These are phyloP conservation scores for Daphne laureola DNA, from an alignment of 441 rosid species.

Conservation along the genomic window DNA sequence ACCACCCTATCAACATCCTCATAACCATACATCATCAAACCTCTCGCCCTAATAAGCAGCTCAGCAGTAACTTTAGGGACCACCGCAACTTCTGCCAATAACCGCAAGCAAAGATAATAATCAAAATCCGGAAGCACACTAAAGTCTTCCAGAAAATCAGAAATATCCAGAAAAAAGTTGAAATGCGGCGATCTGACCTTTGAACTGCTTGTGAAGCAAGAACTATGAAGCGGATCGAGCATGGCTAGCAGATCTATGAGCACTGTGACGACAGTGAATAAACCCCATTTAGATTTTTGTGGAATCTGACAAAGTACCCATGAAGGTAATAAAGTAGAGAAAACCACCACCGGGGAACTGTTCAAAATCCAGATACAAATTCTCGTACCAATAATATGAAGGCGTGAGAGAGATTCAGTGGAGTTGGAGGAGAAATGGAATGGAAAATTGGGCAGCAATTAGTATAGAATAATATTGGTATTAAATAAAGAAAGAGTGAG, in stretches of 20 bases:
- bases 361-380: slow-evolving; percentile 15
- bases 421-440: slow-evolving; percentile 12
- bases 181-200: slow-evolving; percentile 69
- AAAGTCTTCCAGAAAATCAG: slow-evolving; percentile 2
- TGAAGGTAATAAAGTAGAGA: slow-evolving; percentile 25
- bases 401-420: slow-evolving; percentile 10
- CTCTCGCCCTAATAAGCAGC: slow-evolving; percentile 27
- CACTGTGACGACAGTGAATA: slow-evolving; percentile 33
- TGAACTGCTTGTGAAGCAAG: slow-evolving; percentile 23
- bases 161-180: slow-evolving; percentile 13
- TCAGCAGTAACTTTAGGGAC: slow-evolving; percentile 11
- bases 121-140: slow-evolving; percentile 7
- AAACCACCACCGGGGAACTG: slow-evolving; percentile 35
- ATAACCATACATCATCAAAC: slow-evolving; percentile 53
- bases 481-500: slow-evolving; percentile 10
- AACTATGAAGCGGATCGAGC: slow-evolving; percentile 48
- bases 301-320: slow-evolving; percentile 66
- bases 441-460: slow-evolving; percentile 18
- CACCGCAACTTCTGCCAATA: slow-evolving; percentile 18
- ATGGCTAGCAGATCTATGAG: slow-evolving; percentile 57
- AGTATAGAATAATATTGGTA: slow-evolving; percentile 12
- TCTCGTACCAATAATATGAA: slow-evolving; percentile 13
- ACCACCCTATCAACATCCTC: slow-evolving; percentile 43
- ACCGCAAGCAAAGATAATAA: slow-evolving; percentile 13
- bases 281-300: slow-evolving; percentile 30